A percentile compares a stretch with the other conserved stretches of the same genome.
Evolutionary conservation across 805 yeast genomes (phyloP).

Genomic region (Lachancea thermotolerans): DNA sequence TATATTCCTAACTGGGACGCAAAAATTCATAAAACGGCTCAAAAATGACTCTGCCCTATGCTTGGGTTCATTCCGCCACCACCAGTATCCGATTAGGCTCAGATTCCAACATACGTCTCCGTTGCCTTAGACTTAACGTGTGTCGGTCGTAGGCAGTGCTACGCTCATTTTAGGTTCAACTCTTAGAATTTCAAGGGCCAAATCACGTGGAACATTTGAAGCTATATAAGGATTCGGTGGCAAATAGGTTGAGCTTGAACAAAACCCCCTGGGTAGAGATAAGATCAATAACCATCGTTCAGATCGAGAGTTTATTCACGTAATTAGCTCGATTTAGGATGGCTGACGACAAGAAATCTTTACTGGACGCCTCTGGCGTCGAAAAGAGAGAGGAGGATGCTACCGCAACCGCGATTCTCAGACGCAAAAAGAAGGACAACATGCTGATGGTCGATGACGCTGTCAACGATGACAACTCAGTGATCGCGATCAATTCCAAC

Average conservation of each 20-base stretch:
- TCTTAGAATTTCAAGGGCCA: no score
- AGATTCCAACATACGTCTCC: no score
- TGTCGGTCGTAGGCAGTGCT: no score
- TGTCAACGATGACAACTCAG: constrained; percentile 92
- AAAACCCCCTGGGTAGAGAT: neutral
- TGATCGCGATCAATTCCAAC: constrained; percentile 87
- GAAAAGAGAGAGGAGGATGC: constrained; percentile 50
- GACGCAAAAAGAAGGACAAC: constrained; percentile 97
- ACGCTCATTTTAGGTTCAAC: no score
- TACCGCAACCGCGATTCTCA: constrained; percentile 94
- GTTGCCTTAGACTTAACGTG: no score
- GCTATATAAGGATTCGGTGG: constrained; percentile 5
- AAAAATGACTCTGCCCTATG: no score
- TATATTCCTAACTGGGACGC: no score
- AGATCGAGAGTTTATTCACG: neutral
- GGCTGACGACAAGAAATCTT: constrained; percentile 37
- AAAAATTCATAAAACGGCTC: no score
- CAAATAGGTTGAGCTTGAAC: constrained; percentile 1
- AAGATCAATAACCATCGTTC: neutral
- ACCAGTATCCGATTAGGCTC: no score
- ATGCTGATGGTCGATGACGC: constrained; percentile 96
- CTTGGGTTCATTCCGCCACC: no score
- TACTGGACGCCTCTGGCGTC: constrained; percentile 64
- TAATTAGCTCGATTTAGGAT: constrained; percentile 12
- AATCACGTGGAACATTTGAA: no score